phyloP scores from a whole-genome alignment of 73 alveolate genomes.

The Breviolum minutum region DNA sequence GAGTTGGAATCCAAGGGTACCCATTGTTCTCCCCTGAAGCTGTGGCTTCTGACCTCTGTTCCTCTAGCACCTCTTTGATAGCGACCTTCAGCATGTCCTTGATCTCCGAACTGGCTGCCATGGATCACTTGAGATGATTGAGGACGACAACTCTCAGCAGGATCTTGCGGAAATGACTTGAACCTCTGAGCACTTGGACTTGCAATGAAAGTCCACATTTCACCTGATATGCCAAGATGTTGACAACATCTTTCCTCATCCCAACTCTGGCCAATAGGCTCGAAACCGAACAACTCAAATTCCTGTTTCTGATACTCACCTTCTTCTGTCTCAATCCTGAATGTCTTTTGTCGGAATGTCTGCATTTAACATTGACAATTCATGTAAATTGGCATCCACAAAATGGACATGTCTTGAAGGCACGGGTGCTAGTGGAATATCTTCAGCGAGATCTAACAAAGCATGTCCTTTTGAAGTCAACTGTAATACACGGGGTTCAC shows the following conservation, averaged over 20 bases:
- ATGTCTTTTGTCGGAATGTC: neutral
- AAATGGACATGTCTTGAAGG: neutral
- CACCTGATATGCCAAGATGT: no score
- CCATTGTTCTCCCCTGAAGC: neutral
- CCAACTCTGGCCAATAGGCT: neutral
- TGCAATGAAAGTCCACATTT: no score
- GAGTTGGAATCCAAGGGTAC: neutral
- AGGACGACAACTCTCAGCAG: neutral
- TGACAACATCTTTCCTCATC: neutral
- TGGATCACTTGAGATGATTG: neutral
- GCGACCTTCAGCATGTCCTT: neutral
- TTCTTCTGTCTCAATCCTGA: neutral
- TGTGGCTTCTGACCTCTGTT: neutral
- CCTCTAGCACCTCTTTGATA: neutral
- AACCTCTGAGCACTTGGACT: no score
- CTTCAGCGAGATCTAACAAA: neutral
- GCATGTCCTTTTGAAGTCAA: constrained; percentile 1
- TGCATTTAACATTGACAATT: neutral
- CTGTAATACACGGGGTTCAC: neutral
- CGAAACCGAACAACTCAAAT: neutral
- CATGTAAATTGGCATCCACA: neutral
- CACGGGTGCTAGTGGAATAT: neutral
- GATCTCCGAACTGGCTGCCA: neutral
- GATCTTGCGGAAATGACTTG: neutral
- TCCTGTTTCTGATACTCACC: neutral